Conservation (phyloP, 257 asterid species). For the Solanum okadae region DNA sequence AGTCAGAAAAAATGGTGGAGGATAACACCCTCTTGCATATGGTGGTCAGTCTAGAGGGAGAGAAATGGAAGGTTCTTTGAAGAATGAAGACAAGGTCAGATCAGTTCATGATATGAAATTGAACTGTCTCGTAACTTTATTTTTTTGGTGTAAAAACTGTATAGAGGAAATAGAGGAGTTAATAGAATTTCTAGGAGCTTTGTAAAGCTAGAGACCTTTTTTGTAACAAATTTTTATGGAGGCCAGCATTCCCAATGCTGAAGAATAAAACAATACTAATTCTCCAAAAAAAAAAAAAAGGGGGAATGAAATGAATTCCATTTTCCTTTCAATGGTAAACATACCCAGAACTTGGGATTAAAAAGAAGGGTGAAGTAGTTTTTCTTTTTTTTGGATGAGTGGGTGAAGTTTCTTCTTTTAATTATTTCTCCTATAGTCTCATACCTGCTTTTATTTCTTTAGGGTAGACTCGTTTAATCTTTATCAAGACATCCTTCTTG, state of each 20-base stretch:
- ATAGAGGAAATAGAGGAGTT: neutral
- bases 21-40: neutral
- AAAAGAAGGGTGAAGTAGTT: neutral
- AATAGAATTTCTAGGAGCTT: neutral
- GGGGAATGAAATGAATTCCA: neutral
- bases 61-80: neutral
- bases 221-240: neutral
- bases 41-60: neutral
- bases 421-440: neutral
- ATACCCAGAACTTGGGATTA: neutral
- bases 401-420: neutral
- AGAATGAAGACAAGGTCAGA: neutral
- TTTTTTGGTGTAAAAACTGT: neutral
- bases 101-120: neutral
- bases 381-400: neutral
- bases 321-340: neutral
- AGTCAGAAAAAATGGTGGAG: neutral
- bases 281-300: no score
- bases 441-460: neutral
- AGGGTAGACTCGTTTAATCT: neutral
- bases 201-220: neutral
- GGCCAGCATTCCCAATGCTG: neutral
- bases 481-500: neutral
- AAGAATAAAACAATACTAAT: neutral
- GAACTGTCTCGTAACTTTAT: no score